Evolutionary conservation across 257 asterid genomes (phyloP).

Genomic region (Lycium barbarum): DNA sequence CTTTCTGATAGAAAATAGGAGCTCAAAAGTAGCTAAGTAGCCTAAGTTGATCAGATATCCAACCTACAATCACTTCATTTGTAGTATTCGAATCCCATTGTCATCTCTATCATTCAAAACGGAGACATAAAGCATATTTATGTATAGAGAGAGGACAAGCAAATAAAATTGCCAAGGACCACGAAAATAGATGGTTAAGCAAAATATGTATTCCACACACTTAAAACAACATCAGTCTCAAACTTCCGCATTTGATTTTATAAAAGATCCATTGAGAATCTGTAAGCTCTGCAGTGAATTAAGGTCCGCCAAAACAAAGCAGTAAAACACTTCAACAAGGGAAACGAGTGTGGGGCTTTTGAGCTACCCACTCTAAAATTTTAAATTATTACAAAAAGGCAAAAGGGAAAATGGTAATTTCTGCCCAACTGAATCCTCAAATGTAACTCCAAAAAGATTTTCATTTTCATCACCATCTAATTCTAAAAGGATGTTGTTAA

Average conservation of each 20-base stretch:
- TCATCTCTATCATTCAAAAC: neutral
- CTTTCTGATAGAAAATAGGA: neutral
- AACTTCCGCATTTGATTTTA: constrained; percentile 4
- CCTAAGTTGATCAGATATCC: neutral
- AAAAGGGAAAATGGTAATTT: neutral
- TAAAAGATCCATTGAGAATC: neutral
- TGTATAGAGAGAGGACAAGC: neutral
- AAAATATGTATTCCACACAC: neutral
- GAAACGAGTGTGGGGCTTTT: constrained; percentile 3
- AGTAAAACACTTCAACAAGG: constrained; percentile 13
- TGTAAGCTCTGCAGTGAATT: constrained; percentile 25
- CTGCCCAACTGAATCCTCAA: constrained; percentile 43
- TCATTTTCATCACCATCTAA: constrained; percentile 71
- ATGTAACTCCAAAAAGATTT: constrained; percentile 41
- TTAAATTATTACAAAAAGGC: constrained; percentile 24
- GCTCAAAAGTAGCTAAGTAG: too few relatives aligned
- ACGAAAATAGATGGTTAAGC: neutral
- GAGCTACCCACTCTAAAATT: constrained; percentile 12
- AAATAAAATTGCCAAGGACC: neutral
- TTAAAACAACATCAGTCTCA: neutral
- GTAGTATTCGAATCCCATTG: neutral
- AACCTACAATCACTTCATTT: neutral
- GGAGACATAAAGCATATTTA: neutral
- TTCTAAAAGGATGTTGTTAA: constrained; percentile 11
- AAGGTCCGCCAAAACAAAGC: constrained; percentile 11